Evolutionary conservation across 192 early-diverging fungal genomes (phyloP), one percentile per base, ranked within the genome.

Genomic region (Gorgonomyces haynaldii): DNA sequence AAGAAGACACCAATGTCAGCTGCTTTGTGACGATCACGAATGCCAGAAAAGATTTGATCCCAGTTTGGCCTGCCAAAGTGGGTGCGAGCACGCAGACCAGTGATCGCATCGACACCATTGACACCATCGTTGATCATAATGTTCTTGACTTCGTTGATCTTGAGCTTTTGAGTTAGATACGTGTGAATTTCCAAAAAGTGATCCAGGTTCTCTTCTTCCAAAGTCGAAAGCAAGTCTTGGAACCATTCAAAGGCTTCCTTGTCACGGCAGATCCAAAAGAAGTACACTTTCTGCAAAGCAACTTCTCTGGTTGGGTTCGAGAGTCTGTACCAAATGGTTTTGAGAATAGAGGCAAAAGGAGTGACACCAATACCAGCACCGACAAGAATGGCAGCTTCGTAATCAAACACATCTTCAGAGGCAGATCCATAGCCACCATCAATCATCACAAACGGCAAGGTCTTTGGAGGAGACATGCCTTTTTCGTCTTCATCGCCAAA

Each of bases 161-260:
- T 72, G 13, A 89, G 65, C 16, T 71, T 70, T 3, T 64, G 78
- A 2, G 87, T 89, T 40, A 89, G 62, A 51, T 86, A 89, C 10
- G 78, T 77, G 51, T 81, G 72, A 60, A 89, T 87, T 53, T 87
- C 84, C 19, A 89, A 60, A 68, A 86, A 85, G 21, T 70, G 60
- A 24, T 76, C 62, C 19, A 72, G 48, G 54, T 86, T 81, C 53
- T 85, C 83, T 38, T 86, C 81, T 50, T 89, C 86, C 23, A 89
- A 72, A 9, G 83, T 85, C 53, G 71, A 65, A 42, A 90, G 75
- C 40, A 90, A 60, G 50, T 86, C 84, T 62, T 81, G 80, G 68
- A 90, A 90, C 84, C 86, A 87, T 57, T 90, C 87, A 42, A 90
- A 89, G 10, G 81, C 69, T 45, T 82, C 76, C 47, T 79, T 82